These are phyloP conservation scores for Exsudoporus floridanus DNA, from an alignment of 1,284 basidiomycete genomes.

Conservation along the genomic window DNA sequence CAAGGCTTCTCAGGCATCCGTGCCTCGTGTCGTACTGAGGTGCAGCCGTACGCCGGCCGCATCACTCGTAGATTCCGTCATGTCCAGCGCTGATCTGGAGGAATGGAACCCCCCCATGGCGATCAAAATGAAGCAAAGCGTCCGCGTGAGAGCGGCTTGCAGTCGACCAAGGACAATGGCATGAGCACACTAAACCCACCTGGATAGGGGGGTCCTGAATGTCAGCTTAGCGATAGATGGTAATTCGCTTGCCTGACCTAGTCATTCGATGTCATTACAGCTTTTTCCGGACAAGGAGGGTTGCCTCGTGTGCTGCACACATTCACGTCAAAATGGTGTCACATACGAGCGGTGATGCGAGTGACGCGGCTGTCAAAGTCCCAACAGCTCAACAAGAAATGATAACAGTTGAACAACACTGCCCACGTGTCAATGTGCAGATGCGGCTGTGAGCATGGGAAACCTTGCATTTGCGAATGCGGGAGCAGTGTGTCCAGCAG, in stretches of 20 bases:
- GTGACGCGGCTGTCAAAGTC: background rate
- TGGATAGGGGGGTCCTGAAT: conserved; percentile 4
- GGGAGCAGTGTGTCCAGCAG: background rate
- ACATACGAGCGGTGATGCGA: background rate
- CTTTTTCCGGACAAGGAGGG: conserved; percentile 12
- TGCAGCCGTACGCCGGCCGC: background rate
- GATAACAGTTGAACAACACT: no score
- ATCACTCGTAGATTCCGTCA: background rate
- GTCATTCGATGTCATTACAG: no score
- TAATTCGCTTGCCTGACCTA: conserved; percentile 3
- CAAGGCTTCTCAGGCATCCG: background rate
- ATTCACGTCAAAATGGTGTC: conserved; percentile 6
- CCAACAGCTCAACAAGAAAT: no score
- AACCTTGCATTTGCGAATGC: no score
- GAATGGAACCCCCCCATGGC: conserved; percentile 2
- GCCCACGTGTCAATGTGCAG: no score
- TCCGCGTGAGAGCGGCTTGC: background rate
- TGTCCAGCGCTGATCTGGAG: background rate
- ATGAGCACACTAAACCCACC: background rate
- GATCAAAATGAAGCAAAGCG: background rate
- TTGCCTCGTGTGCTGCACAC: conserved; percentile 15
- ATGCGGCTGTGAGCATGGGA: no score
- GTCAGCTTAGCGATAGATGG: background rate
- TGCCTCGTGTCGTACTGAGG: conserved; percentile 9
- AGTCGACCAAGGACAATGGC: no score